These are phyloP conservation scores for Tylopilus plumbeoviolaceoides DNA, from an alignment of 768 basidiomycete species.

Conservation along the genomic window DNA sequence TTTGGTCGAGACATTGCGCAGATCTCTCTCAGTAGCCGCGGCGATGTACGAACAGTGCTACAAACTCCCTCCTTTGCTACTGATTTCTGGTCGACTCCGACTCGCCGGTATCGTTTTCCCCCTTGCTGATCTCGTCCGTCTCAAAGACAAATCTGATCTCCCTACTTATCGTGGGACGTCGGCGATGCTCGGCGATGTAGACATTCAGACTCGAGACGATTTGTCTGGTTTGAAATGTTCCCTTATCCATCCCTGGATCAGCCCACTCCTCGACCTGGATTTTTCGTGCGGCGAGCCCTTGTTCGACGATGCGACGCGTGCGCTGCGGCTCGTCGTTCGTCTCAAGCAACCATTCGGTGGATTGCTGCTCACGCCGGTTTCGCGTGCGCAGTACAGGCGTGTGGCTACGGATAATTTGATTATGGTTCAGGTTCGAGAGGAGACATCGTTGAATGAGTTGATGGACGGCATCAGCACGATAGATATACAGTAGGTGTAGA, in stretches of 20 bases:
- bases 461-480: not conserved
- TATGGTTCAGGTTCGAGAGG: not conserved
- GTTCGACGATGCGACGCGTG: not conserved
- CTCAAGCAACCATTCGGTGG: not conserved
- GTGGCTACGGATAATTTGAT: not conserved
- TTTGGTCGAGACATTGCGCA: not conserved
- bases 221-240: not conserved
- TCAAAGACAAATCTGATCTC: not conserved
- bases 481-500: not conserved
- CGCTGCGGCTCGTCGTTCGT: not conserved
- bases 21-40: not conserved
- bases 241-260: slow-evolving; percentile 3
- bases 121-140: not conserved
- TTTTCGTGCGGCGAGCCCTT: not conserved
- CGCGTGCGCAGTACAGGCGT: not conserved
- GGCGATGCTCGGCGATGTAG: not conserved
- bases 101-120: not conserved
- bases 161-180: not conserved
- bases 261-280: not conserved
- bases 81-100: not conserved
- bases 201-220: not conserved
- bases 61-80: not conserved
- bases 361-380: not conserved
- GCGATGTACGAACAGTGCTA: not conserved
- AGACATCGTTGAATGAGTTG: not conserved